These are phyloP conservation scores for Tylopilus cervinicoccineus DNA, from an alignment of 768 basidiomycete genomes.

Conservation along the genomic window DNA sequence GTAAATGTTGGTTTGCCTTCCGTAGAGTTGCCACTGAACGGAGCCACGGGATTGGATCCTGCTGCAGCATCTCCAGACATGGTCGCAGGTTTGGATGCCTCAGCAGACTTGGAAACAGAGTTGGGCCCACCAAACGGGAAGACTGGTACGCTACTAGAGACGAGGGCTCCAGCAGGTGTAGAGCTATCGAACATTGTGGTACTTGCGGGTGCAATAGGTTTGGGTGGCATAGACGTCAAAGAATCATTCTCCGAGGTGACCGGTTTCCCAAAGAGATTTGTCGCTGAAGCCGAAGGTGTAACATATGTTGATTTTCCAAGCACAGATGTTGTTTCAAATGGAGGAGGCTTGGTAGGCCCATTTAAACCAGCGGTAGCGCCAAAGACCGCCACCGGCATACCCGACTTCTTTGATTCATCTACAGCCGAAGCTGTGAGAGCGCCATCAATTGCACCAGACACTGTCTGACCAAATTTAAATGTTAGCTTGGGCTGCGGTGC, in stretches of 20 bases:
- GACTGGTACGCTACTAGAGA: constrained; percentile 6
- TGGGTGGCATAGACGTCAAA: constrained; percentile 21
- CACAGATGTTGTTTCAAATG: constrained; percentile 12
- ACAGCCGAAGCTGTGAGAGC: constrained; percentile 11
- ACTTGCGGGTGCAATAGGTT: constrained; percentile 13
- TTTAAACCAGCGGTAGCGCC: constrained; percentile 16
- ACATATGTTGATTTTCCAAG: constrained; percentile 22
- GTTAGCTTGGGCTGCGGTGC: constrained; percentile 20
- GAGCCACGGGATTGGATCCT: not conserved
- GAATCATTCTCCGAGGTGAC: constrained; percentile 10
- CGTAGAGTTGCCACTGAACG: constrained; percentile 4
- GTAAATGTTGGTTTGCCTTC: constrained; percentile 14
- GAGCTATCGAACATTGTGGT: constrained; percentile 17
- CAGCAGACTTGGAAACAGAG: constrained; percentile 14
- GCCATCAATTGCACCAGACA: constrained; percentile 23
- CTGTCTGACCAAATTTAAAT: constrained; percentile 20
- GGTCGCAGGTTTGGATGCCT: constrained; percentile 13
- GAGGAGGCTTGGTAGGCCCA: constrained; percentile 21
- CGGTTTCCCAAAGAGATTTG: constrained; percentile 15
- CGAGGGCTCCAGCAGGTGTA: constrained; percentile 15
- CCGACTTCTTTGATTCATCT: constrained; percentile 24
- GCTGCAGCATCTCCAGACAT: constrained; percentile 14
- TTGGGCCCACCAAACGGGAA: constrained; percentile 21
- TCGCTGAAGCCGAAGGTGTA: constrained; percentile 10
- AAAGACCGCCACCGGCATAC: constrained; percentile 20